A percentile compares a stretch with the other conserved stretches of the same genome.
These are phyloP conservation scores for Malbranchea zuffiana DNA, from an alignment of 2,329 filamentous ascomycete species.

Conservation along the genomic window DNA sequence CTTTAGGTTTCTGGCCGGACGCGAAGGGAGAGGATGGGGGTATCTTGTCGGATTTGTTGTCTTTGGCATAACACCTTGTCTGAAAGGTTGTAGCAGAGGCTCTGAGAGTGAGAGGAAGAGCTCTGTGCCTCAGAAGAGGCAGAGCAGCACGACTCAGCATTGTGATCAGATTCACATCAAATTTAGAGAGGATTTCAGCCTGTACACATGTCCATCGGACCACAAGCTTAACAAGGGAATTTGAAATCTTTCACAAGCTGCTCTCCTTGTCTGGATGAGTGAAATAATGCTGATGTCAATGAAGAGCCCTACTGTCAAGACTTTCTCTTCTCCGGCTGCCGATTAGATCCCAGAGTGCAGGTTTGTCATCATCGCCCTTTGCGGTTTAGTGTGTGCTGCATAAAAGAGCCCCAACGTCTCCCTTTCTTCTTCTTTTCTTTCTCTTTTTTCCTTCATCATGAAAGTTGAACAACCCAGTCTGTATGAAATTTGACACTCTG, in stretches of 20 bases:
- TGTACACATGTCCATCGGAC: background rate
- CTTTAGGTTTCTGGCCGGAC: conserved; percentile 19
- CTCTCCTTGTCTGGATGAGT: background rate
- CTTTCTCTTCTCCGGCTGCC: conserved; percentile 5
- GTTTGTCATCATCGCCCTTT: conserved; percentile 4
- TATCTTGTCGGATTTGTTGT: conserved; percentile 21
- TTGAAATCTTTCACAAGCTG: background rate
- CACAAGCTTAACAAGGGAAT: background rate
- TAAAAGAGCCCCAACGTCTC: conserved; percentile 4
- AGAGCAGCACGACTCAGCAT: conserved; percentile 39
- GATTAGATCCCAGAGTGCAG: conserved; percentile 1
- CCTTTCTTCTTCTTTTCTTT: conserved; percentile 21
- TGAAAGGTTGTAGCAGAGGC: conserved; percentile 25
- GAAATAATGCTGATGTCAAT: conserved; percentile 5
- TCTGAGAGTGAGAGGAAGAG: conserved; percentile 27
- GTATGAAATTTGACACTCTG: conserved; percentile 51
- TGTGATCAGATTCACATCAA: conserved; percentile 17
- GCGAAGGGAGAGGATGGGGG: conserved; percentile 17
- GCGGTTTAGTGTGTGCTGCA: conserved; percentile 1
- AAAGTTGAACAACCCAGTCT: conserved; percentile 45
- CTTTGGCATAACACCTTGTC: conserved; percentile 32
- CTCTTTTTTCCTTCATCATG: conserved; percentile 33
- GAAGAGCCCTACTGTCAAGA: background rate
- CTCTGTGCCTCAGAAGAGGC: conserved; percentile 35
- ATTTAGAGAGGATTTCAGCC: conserved; percentile 10